Percentiles rank a stretch among this genome's conserved stretches.
These are phyloP conservation scores for Raphidocelis subcapitata DNA, from an alignment of 139 green algal genomes.

Conservation along the genomic window DNA sequence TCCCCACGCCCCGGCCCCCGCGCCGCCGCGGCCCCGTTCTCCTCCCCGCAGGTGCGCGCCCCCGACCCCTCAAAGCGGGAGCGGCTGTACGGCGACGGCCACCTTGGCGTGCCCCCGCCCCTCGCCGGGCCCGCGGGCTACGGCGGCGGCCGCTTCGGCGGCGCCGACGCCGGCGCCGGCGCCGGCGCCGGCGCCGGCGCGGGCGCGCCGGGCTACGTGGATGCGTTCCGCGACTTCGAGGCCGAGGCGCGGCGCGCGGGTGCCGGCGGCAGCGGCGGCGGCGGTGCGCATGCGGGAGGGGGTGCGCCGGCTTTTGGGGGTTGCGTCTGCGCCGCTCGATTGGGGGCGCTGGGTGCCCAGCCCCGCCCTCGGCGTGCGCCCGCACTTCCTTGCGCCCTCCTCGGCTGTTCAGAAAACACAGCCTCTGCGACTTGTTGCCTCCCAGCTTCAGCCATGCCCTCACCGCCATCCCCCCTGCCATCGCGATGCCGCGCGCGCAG, in stretches of 20 bases:
- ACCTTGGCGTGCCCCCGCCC: slow-evolving; percentile 2
- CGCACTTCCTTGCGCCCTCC: too few relatives aligned
- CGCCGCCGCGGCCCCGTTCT: too few relatives aligned
- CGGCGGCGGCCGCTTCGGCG: neutral
- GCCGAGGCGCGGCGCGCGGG: slow-evolving; percentile 14
- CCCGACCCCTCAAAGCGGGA: slow-evolving; percentile 53
- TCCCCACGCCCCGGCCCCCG: too few relatives aligned
- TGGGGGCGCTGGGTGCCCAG: neutral
- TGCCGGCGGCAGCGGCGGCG: neutral
- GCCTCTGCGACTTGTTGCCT: too few relatives aligned
- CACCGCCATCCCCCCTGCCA: too few relatives aligned
- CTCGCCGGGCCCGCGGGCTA: neutral
- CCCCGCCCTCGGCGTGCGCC: neutral
- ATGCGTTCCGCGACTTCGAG: slow-evolving; percentile 66
- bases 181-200: too few relatives aligned
- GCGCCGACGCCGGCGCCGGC: neutral
- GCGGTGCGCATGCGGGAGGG: neutral
- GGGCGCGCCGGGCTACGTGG: slow-evolving; percentile 34
- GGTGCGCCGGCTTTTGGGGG: neutral
- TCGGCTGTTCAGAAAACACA: too few relatives aligned
- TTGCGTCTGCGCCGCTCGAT: neutral
- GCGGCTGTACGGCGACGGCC: slow-evolving; percentile 53
- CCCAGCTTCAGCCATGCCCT: too few relatives aligned
- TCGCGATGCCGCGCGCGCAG: neutral
- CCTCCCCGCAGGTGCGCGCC: slow-evolving; percentile 50